phyloP scores from a whole-genome alignment of 345 rosid species.

The Populus deltoides region DNA sequence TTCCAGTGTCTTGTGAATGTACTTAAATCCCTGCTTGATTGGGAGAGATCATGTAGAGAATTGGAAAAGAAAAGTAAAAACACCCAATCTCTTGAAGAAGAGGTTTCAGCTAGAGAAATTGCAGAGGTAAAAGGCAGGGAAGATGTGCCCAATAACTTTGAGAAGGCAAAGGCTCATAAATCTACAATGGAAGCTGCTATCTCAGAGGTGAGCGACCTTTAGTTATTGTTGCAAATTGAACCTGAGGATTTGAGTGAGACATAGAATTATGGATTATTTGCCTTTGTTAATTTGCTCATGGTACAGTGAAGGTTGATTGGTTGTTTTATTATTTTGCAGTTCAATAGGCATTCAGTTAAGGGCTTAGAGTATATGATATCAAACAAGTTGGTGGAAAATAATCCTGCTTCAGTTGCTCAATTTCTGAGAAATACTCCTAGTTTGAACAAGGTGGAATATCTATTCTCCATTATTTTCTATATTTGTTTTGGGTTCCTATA shows the following conservation, averaged over 20 bases:
- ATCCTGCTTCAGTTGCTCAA: constrained; percentile 79
- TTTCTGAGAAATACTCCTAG: constrained; percentile 69
- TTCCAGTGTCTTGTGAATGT: constrained; percentile 85
- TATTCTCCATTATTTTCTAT: constrained; percentile 14
- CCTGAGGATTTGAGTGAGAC: not conserved
- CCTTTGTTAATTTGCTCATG: constrained; percentile 1
- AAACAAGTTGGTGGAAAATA: constrained; percentile 75
- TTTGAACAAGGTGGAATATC: constrained; percentile 69
- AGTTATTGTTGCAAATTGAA: constrained; percentile 5
- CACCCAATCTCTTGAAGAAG: constrained; percentile 41
- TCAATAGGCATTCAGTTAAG: constrained; percentile 78
- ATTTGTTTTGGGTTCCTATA: constrained; percentile 28
- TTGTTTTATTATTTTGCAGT: constrained; percentile 51
- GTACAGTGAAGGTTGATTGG: constrained; percentile 20
- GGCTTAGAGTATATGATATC: constrained; percentile 72
- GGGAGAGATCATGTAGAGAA: constrained; percentile 74
- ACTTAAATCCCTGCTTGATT: constrained; percentile 86
- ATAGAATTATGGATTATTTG: not conserved
- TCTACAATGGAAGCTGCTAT: constrained; percentile 89
- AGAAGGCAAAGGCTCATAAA: constrained; percentile 96
- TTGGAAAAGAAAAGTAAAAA: constrained; percentile 40
- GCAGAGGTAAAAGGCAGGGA: constrained; percentile 54
- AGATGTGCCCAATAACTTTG: constrained; percentile 75
- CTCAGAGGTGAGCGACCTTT: constrained; percentile 57
- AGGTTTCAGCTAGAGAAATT: constrained; percentile 40